phyloP scores from a whole-genome alignment of 345 rosid species.

The Populus davidiana region DNA sequence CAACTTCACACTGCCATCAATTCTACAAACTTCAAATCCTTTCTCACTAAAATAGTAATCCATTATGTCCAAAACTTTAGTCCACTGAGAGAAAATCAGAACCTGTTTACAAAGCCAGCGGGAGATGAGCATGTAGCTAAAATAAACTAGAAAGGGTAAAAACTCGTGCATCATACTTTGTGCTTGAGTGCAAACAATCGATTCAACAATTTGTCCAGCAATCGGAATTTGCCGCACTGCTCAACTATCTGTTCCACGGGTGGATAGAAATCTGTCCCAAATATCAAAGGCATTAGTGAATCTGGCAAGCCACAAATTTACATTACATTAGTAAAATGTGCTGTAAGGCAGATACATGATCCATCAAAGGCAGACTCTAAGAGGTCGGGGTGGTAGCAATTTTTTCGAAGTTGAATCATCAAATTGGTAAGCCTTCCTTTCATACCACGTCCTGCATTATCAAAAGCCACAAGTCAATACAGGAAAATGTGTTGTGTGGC shows the following conservation, averaged over 20 bases:
- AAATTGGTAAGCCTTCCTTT: constrained; percentile 78
- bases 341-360: constrained; percentile 48
- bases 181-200: constrained; percentile 64
- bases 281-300: constrained; percentile 5
- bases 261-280: constrained; percentile 61
- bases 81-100: constrained; percentile 87
- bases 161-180: constrained; percentile 54
- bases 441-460: constrained; percentile 48
- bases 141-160: constrained; percentile 5
- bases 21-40: constrained; percentile 84
- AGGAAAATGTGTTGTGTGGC: not conserved
- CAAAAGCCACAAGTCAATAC: constrained; percentile 1
- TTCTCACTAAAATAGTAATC: constrained; percentile 90
- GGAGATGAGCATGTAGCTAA: constrained; percentile 17
- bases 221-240: constrained; percentile 88
- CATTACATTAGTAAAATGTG: not conserved
- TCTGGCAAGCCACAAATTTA: not conserved
- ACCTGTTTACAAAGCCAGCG: constrained; percentile 47
- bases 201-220: constrained; percentile 66
- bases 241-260: constrained; percentile 73
- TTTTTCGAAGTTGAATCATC: constrained; percentile 81
- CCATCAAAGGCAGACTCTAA: constrained; percentile 61
- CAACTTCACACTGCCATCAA: constrained; percentile 77
- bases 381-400: constrained; percentile 98
- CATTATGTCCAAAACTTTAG: constrained; percentile 84